These are phyloP conservation scores for Podila epigama DNA, from an alignment of 192 early-diverging fungal genomes.

Conservation along the genomic window DNA sequence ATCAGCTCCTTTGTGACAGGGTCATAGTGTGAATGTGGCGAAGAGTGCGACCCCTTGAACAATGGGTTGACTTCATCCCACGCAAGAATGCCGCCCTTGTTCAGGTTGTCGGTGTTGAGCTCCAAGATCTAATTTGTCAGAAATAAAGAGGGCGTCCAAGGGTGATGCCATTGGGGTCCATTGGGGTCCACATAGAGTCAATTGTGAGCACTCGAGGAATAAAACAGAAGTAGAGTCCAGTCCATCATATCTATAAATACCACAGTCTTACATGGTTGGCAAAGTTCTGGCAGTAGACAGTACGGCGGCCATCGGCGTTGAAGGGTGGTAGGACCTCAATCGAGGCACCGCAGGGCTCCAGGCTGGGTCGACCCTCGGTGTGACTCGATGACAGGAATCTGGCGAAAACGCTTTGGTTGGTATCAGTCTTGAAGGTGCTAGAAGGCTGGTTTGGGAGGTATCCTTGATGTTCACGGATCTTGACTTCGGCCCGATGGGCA, in stretches of 20 bases:
- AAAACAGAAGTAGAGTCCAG: too few relatives aligned
- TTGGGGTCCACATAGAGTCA: too few relatives aligned
- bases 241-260: conserved; percentile 1
- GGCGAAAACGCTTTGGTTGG: conserved; percentile 73
- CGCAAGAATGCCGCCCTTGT: conserved; percentile 64
- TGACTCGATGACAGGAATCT: conserved; percentile 67
- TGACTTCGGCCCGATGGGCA: conserved; percentile 65
- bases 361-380: conserved; percentile 64
- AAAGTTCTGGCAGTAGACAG: conserved; percentile 72
- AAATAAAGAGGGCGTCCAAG: too few relatives aligned
- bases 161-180: too few relatives aligned
- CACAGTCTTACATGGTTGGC: conserved; percentile 61
- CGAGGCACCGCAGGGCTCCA: conserved; percentile 71
- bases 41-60: conserved; percentile 69
- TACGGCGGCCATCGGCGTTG: conserved; percentile 66
- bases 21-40: conserved; percentile 78
- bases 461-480: conserved; percentile 77
- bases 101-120: conserved; percentile 70
- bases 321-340: conserved; percentile 62
- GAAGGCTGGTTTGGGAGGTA: conserved; percentile 70
- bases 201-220: not conserved
- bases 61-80: conserved; percentile 68
- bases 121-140: conserved; percentile 59
- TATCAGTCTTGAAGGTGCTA: conserved; percentile 68
- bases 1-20: conserved; percentile 74